Conservation (phyloP, 1,284 basidiomycete genomes). For the Cerrena zonata region DNA sequence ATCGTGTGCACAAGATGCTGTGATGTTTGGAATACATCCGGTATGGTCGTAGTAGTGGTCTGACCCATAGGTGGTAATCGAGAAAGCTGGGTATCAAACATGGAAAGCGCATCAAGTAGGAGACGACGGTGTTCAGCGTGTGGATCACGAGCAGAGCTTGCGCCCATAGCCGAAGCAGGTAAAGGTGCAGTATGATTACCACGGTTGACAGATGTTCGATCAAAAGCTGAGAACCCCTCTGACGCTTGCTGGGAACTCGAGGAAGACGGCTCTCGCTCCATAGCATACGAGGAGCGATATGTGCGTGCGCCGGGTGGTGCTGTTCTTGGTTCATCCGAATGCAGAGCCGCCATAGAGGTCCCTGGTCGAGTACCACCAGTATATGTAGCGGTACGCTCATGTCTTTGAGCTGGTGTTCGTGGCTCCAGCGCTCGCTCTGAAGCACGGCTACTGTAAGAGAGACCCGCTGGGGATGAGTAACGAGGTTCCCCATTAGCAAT, state of each 20-base stretch:
- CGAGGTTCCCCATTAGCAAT: constrained; percentile 1
- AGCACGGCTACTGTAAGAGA: background rate
- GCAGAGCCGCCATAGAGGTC: constrained; percentile 47
- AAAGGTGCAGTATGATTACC: constrained; percentile 5
- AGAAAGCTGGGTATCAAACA: constrained; percentile 62
- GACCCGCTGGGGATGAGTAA: background rate
- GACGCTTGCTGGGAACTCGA: constrained; percentile 2
- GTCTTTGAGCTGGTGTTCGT: constrained; percentile 1
- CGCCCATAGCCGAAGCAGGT: constrained; percentile 10
- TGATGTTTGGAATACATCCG: constrained; percentile 54
- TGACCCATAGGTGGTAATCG: constrained; percentile 44
- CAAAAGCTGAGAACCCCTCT: background rate
- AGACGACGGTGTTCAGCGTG: constrained; percentile 56
- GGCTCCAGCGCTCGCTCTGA: background rate
- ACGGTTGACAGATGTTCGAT: constrained; percentile 1
- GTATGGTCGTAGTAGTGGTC: constrained; percentile 35
- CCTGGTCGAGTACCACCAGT: constrained; percentile 31
- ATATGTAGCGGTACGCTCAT: constrained; percentile 3
- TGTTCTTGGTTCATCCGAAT: constrained; percentile 29
- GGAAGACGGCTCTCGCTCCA: constrained; percentile 6
- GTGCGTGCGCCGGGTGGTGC: constrained; percentile 32
- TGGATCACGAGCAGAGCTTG: constrained; percentile 20
- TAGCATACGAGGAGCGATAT: constrained; percentile 23
- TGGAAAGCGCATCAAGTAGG: constrained; percentile 59
- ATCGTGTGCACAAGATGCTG: constrained; percentile 58